phyloP scores from a whole-genome alignment of 208 protist species.

The Herpetomonas samuelpessoai region DNA sequence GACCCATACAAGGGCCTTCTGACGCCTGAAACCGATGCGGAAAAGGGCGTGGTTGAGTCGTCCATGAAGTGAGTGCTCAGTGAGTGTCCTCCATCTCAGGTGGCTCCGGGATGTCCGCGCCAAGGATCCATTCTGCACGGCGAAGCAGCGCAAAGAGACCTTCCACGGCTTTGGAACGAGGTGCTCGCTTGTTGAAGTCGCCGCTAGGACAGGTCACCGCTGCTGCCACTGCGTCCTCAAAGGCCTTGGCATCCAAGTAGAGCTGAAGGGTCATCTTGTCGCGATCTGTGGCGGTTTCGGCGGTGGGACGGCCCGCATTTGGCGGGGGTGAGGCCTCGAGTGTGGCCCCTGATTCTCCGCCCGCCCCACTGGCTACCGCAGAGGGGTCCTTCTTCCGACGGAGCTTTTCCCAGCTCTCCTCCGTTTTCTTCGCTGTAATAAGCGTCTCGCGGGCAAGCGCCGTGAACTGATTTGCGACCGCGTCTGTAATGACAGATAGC shows the following conservation, averaged over 20 bases:
- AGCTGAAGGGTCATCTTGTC: slow-evolving; percentile 90
- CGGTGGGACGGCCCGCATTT: slow-evolving; percentile 20
- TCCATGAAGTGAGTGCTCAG: neutral
- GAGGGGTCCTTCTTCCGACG: slow-evolving; percentile 57
- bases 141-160: slow-evolving; percentile 39
- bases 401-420: slow-evolving; percentile 90
- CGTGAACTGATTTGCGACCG: slow-evolving; percentile 39
- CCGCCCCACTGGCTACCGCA: slow-evolving; percentile 3
- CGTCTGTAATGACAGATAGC: slow-evolving; percentile 13
- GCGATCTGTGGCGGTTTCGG: slow-evolving; percentile 69
- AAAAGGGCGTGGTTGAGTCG: too few relatives aligned
- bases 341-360: neutral
- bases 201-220: slow-evolving; percentile 8
- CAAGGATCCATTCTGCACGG: slow-evolving; percentile 78
- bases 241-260: slow-evolving; percentile 65
- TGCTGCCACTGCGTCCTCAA: slow-evolving; percentile 24
- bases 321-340: neutral
- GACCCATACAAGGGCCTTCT: too few relatives aligned
- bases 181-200: slow-evolving; percentile 4
- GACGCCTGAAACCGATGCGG: too few relatives aligned
- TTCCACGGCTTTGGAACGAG: slow-evolving; percentile 18
- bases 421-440: slow-evolving; percentile 76
- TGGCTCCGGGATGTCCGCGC: slow-evolving; percentile 63
- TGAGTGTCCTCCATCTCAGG: slow-evolving; percentile 48
- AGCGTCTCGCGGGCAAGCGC: slow-evolving; percentile 67